A percentile compares a stretch with the other conserved stretches of the same genome.
Evolutionary conservation across 2,329 filamentous ascomycete genomes (phyloP).

Genomic region (Lachnellula occidentalis): DNA sequence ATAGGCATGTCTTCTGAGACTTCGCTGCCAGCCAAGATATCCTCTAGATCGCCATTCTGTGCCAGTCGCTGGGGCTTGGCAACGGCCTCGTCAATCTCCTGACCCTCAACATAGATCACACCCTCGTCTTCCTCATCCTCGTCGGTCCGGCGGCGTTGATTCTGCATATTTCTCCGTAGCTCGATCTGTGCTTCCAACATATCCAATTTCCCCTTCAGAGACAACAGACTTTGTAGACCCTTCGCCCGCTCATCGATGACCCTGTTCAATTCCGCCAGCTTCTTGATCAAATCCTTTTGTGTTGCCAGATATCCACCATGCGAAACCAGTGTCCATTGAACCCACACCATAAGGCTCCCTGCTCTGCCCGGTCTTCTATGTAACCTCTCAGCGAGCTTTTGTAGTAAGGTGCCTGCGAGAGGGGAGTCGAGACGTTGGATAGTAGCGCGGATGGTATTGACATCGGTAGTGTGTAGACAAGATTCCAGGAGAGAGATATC

Average conservation of each 20-base stretch:
- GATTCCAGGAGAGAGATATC: slow-evolving; percentile 86
- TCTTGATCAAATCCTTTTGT: slow-evolving; percentile 75
- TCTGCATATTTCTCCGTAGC: slow-evolving; percentile 65
- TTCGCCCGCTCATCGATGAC: slow-evolving; percentile 83
- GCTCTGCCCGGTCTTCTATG: slow-evolving; percentile 84
- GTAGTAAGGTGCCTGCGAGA: slow-evolving; percentile 72
- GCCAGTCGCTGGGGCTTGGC: slow-evolving; percentile 34
- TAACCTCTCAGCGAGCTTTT: slow-evolving; percentile 79
- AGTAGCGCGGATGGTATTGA: slow-evolving; percentile 74
- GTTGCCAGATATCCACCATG: slow-evolving; percentile 88
- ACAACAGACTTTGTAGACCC: slow-evolving; percentile 74
- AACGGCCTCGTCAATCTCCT: slow-evolving; percentile 51
- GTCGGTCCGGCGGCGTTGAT: slow-evolving; percentile 33
- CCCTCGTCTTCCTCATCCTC: slow-evolving; percentile 45
- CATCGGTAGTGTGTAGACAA: slow-evolving; percentile 76
- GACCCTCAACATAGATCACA: slow-evolving; percentile 83
- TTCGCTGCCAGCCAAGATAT: slow-evolving; percentile 28
- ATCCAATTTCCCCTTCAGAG: slow-evolving; percentile 91
- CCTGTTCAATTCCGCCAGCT: slow-evolving; percentile 72
- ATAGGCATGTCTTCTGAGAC: slow-evolving; percentile 34
- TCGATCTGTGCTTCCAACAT: slow-evolving; percentile 89
- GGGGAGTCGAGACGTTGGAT: slow-evolving; percentile 85
- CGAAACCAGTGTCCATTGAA: slow-evolving; percentile 88
- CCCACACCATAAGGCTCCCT: slow-evolving; percentile 87
- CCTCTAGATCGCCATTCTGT: slow-evolving; percentile 19